Conservation (phyloP, 257 asterid genomes). For the Solanum boliviense region DNA sequence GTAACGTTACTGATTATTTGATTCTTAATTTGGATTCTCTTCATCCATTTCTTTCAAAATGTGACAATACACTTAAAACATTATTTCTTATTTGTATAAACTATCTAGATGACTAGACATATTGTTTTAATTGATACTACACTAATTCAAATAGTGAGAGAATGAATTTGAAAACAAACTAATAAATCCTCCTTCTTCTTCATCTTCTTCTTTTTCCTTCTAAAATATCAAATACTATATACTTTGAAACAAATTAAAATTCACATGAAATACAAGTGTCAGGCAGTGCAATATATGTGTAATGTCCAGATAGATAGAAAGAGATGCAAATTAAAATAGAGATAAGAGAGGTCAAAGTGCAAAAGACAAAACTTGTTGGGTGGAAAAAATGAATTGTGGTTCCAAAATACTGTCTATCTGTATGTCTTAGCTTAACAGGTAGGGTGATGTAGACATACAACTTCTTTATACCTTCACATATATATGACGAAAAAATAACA, state of each 20-base stretch:
- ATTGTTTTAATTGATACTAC: background rate
- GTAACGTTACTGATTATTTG: too few relatives aligned
- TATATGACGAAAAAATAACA: background rate
- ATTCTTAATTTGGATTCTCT: background rate
- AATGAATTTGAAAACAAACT: background rate
- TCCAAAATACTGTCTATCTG: constrained; percentile 2
- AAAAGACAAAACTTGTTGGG: background rate
- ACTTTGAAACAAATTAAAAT: background rate
- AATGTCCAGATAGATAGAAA: background rate
- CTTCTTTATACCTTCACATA: background rate
- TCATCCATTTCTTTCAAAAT: background rate
- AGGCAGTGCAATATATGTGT: background rate
- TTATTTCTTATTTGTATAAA: too few relatives aligned
- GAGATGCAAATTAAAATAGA: background rate
- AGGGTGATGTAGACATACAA: constrained; percentile 1
- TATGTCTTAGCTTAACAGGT: background rate
- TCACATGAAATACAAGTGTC: background rate
- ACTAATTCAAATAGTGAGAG: background rate
- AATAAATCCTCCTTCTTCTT: background rate
- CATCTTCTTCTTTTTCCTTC: background rate
- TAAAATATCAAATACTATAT: background rate
- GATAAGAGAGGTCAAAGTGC: constrained; percentile 11
- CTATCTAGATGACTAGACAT: background rate
- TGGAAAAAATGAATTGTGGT: constrained; percentile 4
- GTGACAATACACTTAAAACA: background rate